phyloP scores from a whole-genome alignment of 805 yeast genomes.

The Yamadazyma laniorum region DNA sequence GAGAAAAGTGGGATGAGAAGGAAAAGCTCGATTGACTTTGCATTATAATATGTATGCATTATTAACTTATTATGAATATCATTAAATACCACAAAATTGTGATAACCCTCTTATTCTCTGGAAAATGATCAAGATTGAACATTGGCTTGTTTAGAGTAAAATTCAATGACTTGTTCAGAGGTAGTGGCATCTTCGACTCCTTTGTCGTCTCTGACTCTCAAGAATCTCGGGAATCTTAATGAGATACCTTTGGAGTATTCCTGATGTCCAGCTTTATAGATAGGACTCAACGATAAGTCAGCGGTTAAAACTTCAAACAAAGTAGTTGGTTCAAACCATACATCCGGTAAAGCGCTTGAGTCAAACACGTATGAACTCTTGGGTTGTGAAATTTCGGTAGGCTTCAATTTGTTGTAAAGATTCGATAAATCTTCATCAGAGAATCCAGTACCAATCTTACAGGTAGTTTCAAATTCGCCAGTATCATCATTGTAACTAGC shows the following conservation, averaged over 20 bases:
- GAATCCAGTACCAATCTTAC: conserved; percentile 97
- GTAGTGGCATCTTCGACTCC: conserved; percentile 82
- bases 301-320: conserved; percentile 91
- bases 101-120: conserved; percentile 3
- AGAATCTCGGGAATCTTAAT: conserved; percentile 82
- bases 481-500: conserved; percentile 89
- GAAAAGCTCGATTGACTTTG: conserved; percentile 7
- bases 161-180: conserved; percentile 78
- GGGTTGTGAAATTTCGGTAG: conserved; percentile 64
- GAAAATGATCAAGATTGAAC: conserved; percentile 19
- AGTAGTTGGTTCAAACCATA: conserved; percentile 87
- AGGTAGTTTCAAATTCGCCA: conserved; percentile 91
- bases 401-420: conserved; percentile 59
- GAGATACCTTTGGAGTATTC: conserved; percentile 82
- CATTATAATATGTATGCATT: not conserved
- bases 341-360: conserved; percentile 75
- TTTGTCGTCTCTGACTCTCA: conserved; percentile 84
- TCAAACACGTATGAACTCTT: conserved; percentile 69
- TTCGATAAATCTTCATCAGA: conserved; percentile 72
- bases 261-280: conserved; percentile 79
- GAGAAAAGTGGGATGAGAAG: conserved; percentile 31
- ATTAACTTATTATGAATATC: not conserved
- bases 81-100: not conserved
- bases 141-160: conserved; percentile 71
- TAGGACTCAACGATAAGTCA: conserved; percentile 83